Conservation (phyloP, 2,329 filamentous ascomycete species). For the Aspergillus melleus region DNA sequence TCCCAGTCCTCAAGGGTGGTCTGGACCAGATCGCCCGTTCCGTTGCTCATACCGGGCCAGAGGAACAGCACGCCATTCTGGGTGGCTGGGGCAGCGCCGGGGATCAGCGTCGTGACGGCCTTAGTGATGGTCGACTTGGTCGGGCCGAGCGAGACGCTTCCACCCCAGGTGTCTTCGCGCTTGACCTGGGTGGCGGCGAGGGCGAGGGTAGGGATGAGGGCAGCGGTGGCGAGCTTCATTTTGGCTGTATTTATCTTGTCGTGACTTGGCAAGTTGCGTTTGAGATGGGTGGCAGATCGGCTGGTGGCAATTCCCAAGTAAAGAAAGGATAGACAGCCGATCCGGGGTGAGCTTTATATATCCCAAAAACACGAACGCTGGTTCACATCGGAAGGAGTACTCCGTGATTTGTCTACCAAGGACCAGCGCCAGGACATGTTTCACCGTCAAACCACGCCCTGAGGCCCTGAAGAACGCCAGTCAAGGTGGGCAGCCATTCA, state of each 20-base stretch:
- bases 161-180: constrained; percentile 37
- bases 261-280: too few relatives aligned
- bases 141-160: constrained; percentile 40
- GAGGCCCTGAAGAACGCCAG: too few relatives aligned
- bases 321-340: too few relatives aligned
- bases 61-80: constrained; percentile 44
- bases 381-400: too few relatives aligned
- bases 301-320: too few relatives aligned
- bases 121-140: constrained; percentile 41
- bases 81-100: constrained; percentile 37
- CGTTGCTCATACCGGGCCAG: constrained; percentile 49
- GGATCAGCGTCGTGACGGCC: constrained; percentile 44
- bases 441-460: too few relatives aligned
- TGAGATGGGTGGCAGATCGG: too few relatives aligned
- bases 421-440: too few relatives aligned
- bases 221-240: constrained; percentile 13
- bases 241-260: neutral
- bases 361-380: too few relatives aligned
- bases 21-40: constrained; percentile 46
- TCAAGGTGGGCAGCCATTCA: too few relatives aligned
- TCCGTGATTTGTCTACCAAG: too few relatives aligned
- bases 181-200: constrained; percentile 9
- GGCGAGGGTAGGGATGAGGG: constrained; percentile 18
- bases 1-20: constrained; percentile 45
- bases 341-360: too few relatives aligned